Percentiles rank a stretch among this genome's conserved stretches.
These are phyloP conservation scores for Cladosporium colombiae DNA, from an alignment of 2,329 filamentous ascomycete species.

Conservation along the genomic window DNA sequence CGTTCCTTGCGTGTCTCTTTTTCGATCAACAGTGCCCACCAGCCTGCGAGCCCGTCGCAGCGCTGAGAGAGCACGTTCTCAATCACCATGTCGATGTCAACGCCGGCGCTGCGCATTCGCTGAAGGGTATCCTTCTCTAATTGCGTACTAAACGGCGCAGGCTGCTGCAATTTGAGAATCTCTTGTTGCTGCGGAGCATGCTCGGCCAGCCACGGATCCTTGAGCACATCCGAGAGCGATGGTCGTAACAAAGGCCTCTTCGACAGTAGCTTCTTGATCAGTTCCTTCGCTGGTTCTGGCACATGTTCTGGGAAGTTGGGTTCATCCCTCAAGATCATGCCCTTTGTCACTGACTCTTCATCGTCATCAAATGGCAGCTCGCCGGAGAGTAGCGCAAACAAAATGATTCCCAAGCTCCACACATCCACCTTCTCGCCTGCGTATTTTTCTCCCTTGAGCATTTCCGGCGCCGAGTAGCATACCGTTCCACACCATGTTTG, in stretches of 20 bases:
- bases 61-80: constrained; percentile 89
- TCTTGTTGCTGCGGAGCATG: constrained; percentile 85
- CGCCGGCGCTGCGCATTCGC: constrained; percentile 88
- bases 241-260: constrained; percentile 86
- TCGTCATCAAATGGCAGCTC: constrained; percentile 96
- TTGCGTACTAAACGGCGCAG: constrained; percentile 78
- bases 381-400: constrained; percentile 78
- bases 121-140: constrained; percentile 90
- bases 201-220: constrained; percentile 83
- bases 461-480: constrained; percentile 96
- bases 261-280: constrained; percentile 80
- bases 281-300: constrained; percentile 71
- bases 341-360: constrained; percentile 85
- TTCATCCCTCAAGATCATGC: constrained; percentile 80
- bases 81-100: constrained; percentile 91
- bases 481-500: constrained; percentile 98
- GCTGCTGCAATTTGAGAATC: constrained; percentile 79
- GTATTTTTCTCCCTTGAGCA: constrained; percentile 98
- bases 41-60: constrained; percentile 87
- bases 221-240: constrained; percentile 78
- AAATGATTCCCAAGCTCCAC: constrained; percentile 84
- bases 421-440: constrained; percentile 97
- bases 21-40: constrained; percentile 93
- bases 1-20: constrained; percentile 89
- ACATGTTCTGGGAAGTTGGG: constrained; percentile 82